A percentile compares a stretch with the other conserved stretches of the same genome.
phyloP scores from a whole-genome alignment of 345 rosid genomes.

The Eucalyptus shirleyi region DNA sequence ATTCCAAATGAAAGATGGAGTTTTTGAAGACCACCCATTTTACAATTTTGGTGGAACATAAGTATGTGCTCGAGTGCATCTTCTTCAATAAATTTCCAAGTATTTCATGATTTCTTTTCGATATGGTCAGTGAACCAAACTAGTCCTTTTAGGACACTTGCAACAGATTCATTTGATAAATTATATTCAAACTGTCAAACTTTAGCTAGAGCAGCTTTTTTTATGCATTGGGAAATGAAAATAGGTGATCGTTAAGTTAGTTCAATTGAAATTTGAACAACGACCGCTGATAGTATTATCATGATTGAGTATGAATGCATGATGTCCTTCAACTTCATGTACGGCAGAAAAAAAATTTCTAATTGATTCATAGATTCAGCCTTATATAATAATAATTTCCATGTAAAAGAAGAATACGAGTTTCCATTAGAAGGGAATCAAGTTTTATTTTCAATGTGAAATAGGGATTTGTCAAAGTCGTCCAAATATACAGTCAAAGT shows the following conservation, averaged over 20 bases:
- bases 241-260: neutral
- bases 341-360: too few species aligned
- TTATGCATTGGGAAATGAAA: neutral
- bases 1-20: neutral
- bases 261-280: neutral
- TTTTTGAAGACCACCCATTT: neutral
- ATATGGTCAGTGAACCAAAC: neutral
- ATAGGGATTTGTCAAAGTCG: neutral
- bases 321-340: neutral
- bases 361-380: neutral
- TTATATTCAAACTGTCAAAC: neutral
- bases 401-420: neutral
- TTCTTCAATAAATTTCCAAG: neutral
- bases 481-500: neutral
- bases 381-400: neutral
- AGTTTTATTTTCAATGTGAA: neutral
- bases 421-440: neutral
- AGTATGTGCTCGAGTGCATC: neutral
- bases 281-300: neutral
- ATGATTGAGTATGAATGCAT: neutral
- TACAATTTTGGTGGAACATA: neutral
- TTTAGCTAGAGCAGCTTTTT: neutral
- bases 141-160: neutral
- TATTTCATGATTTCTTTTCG: neutral
- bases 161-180: neutral